Conservation (phyloP, 169 alveolate species). For the Perkinsus marinus region DNA sequence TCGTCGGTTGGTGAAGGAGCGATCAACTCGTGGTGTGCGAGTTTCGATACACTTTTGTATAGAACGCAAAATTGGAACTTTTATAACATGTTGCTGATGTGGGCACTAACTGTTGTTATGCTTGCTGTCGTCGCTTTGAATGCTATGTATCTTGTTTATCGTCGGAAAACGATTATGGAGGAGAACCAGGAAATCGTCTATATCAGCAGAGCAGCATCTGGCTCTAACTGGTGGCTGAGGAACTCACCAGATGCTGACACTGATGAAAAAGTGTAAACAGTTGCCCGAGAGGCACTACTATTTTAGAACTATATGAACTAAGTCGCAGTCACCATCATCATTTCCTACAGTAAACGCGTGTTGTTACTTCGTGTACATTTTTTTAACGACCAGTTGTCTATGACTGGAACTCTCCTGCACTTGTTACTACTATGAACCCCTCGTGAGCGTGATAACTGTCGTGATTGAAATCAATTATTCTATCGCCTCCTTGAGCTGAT, state of each 20-base stretch:
- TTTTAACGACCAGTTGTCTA: too few relatives aligned
- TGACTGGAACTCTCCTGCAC: too few relatives aligned
- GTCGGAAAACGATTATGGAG: not conserved
- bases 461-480: too few relatives aligned
- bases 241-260: not conserved
- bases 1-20: not conserved
- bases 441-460: too few relatives aligned
- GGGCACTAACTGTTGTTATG: not conserved
- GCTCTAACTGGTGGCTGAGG: not conserved
- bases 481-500: too few relatives aligned
- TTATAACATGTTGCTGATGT: not conserved
- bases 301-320: not conserved
- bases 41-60: not conserved
- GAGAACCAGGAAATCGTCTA: not conserved
- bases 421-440: too few relatives aligned
- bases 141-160: not conserved
- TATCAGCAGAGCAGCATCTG: not conserved
- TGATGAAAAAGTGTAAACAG: not conserved
- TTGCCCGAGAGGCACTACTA: not conserved
- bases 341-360: not conserved
- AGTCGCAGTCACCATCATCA: not conserved
- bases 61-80: not conserved
- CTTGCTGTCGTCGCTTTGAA: not conserved
- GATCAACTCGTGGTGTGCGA: not conserved
- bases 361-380: too few relatives aligned